These are phyloP conservation scores for Epichloe gansuensis DNA, from an alignment of 2,329 filamentous ascomycete species.

Conservation along the genomic window DNA sequence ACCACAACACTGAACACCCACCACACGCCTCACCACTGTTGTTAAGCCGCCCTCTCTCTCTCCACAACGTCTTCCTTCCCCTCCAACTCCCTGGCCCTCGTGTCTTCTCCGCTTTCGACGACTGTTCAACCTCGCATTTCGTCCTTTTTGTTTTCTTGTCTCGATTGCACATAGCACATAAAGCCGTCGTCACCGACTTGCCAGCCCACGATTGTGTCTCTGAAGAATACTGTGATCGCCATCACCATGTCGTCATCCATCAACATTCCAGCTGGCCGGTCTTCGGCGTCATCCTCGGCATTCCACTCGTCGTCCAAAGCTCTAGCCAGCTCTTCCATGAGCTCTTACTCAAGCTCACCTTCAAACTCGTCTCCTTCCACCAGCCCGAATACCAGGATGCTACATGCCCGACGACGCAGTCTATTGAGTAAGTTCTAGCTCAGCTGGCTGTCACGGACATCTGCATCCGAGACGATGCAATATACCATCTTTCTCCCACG, in stretches of 20 bases:
- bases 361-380: conserved; percentile 47
- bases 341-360: conserved; percentile 26
- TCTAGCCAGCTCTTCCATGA: conserved; percentile 31
- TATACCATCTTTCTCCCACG: neutral
- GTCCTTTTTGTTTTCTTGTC: neutral
- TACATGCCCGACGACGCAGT: conserved; percentile 46
- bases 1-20: neutral
- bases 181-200: neutral
- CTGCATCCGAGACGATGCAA: neutral
- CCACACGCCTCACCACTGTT: neutral
- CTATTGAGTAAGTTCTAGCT: conserved; percentile 38
- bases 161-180: neutral
- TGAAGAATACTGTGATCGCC: conserved; percentile 1
- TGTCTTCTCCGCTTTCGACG: neutral
- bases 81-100: neutral
- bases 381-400: conserved; percentile 34
- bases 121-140: neutral
- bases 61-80: neutral
- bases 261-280: conserved; percentile 43
- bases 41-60: neutral
- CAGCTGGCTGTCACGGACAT: conserved; percentile 5
- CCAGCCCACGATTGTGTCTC: neutral
- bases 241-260: conserved; percentile 53
- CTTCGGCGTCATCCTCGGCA: conserved; percentile 19
- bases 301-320: conserved; percentile 32